Conservation (phyloP, 2,329 filamentous ascomycete genomes). For the Neophaeococcomyces mojaviensis region DNA sequence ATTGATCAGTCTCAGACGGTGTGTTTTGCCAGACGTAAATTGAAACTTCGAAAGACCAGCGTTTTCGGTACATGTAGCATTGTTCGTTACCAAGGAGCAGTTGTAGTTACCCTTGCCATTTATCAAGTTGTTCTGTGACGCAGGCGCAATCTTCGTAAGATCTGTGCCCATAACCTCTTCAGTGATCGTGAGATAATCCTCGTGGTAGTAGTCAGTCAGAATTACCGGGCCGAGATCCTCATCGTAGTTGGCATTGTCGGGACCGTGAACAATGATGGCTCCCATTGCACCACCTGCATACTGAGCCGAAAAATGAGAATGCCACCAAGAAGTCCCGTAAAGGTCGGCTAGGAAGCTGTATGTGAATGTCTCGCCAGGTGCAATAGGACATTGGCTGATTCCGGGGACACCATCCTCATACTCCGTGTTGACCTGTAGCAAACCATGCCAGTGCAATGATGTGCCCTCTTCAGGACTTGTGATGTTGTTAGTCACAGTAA, state of each 20-base stretch:
- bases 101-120: constrained; percentile 19
- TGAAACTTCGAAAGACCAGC: constrained; percentile 20
- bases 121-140: constrained; percentile 18
- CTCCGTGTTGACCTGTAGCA: constrained; percentile 29
- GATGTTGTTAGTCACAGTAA: constrained; percentile 49
- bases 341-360: constrained; percentile 26
- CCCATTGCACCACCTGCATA: constrained; percentile 26
- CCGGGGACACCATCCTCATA: constrained; percentile 29
- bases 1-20: constrained; percentile 31
- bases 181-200: constrained; percentile 12
- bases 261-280: constrained; percentile 32
- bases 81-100: constrained; percentile 17
- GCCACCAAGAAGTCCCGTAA: constrained; percentile 29
- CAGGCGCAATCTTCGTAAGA: constrained; percentile 10
- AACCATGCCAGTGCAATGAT: constrained; percentile 56
- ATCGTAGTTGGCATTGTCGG: constrained; percentile 33
- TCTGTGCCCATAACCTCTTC: constrained; percentile 18
- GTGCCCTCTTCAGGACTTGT: constrained; percentile 47
- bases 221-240: constrained; percentile 30
- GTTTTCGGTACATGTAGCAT: too few relatives aligned
- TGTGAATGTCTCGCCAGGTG: constrained; percentile 24
- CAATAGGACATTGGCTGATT: constrained; percentile 34
- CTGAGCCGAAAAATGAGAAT: constrained; percentile 27
- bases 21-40: constrained; percentile 24
- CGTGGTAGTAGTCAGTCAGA: constrained; percentile 27